Evolutionary conservation across 805 yeast genomes (phyloP), one percentile per base, ranked within the genome.

Genomic region (Lipomyces orientalis): DNA sequence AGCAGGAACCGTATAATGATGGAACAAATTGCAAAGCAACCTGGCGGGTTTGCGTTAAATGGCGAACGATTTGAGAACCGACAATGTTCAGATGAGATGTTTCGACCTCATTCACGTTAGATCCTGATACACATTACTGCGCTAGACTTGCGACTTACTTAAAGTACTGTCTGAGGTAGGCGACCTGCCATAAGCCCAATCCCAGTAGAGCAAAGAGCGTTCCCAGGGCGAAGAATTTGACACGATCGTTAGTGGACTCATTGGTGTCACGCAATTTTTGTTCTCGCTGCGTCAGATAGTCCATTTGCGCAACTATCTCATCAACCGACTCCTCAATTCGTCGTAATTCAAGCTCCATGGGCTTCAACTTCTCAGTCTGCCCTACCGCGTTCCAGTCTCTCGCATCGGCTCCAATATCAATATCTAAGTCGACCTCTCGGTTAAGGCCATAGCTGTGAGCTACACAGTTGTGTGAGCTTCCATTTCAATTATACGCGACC

Each of bases 311-410:
- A 67, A 84, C 84, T 75, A 95, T 86, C 82, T 95, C 98, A 73
- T 87, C 90, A 60, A 96, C 86, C 80, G 91, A 80, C 77, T 90
- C 97, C 79, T 92, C 94, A 66, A 94, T 84, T 78, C 90, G 88
- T 79, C 95, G 89, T 78, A 95, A 84, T 75, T 91, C 96, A 65
- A 93, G 88, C 80, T 95, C 99, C 61, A 90, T 87, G 4, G 99
- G 98, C 80, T 90, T 91, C 79, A 95, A 87, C 78, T 92, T 91
- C 79, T 95, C 98, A 57, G 90, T 86, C 58, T 97, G 93, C 82
- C 93, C 97, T 70, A 93, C 83, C 31, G 93, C 91, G 77, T 93
- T 92, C 98, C 98, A 95, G 81, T 95, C 98, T 80, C 98, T 89
- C 54, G 98, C 99, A 75, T 93, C 91, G 61, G 98, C 91, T 56